phyloP scores from a whole-genome alignment of 2,329 filamentous ascomycete species.

The Neofusicoccum sp. region DNA sequence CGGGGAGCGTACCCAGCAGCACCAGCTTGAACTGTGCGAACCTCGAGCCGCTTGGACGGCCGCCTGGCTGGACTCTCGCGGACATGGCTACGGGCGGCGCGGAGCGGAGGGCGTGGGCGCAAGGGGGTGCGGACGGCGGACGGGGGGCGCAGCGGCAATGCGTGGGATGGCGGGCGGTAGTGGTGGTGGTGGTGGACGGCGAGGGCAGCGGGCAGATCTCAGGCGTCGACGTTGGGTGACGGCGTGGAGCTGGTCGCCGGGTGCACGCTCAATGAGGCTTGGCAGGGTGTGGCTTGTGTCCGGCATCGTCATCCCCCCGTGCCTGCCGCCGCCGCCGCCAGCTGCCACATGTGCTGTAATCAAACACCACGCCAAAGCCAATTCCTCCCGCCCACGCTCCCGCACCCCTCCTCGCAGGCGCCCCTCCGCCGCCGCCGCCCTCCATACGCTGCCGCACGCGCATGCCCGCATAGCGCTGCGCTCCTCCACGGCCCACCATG shows the following conservation, averaged over 20 bases:
- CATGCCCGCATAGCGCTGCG: neutral
- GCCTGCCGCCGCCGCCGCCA: conserved; percentile 6
- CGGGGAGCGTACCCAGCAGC: conserved; percentile 72
- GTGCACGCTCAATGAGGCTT: conserved; percentile 19
- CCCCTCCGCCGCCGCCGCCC: neutral
- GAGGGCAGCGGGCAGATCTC: conserved; percentile 22
- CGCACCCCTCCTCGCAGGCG: conserved; percentile 10
- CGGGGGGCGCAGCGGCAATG: conserved; percentile 8
- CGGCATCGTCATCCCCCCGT: conserved; percentile 15
- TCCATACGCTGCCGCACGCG: neutral
- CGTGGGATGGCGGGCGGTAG: conserved; percentile 11
- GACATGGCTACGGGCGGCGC: conserved; percentile 64
- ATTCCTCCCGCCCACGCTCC: conserved; percentile 4
- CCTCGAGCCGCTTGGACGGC: conserved; percentile 66
- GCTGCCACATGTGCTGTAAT: conserved; percentile 11
- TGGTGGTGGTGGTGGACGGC: conserved; percentile 14
- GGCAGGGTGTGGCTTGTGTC: conserved; percentile 21
- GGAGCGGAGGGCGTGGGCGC: conserved; percentile 29
- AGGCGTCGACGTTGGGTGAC: conserved; percentile 18
- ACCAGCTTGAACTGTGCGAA: conserved; percentile 99
- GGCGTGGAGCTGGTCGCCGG: conserved; percentile 20
- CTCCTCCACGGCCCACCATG: conserved; percentile 40
- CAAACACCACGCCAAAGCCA: conserved; percentile 11
- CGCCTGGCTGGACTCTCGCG: conserved; percentile 75
- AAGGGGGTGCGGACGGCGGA: conserved; percentile 22